A percentile compares a stretch with the other conserved stretches of the same genome.
Evolutionary conservation across 1,139 yeast genomes (phyloP).

Genomic region (Yamadazyma pseudoaaseri): DNA sequence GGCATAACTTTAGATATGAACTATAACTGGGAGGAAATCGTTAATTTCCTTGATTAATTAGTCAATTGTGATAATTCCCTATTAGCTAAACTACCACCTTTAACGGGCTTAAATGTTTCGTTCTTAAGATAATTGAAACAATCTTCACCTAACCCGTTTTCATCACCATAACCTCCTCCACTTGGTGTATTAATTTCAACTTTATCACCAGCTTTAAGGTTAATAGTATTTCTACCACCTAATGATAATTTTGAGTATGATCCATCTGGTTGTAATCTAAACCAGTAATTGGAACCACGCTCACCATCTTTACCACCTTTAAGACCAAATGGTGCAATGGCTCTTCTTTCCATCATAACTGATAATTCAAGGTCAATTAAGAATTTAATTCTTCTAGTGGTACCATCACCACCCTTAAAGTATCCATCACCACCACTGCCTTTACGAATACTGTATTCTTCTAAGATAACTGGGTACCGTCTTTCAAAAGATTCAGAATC

Average conservation of each 20-base stretch:
- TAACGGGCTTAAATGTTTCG: too few species aligned
- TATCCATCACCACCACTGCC: slow-evolving; percentile 34
- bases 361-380: slow-evolving; percentile 12
- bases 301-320: slow-evolving; percentile 39
- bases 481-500: slow-evolving; percentile 35
- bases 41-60: slow-evolving; percentile 5
- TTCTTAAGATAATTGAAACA: too few species aligned
- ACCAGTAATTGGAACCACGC: slow-evolving; percentile 59
- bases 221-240: slow-evolving; percentile 59
- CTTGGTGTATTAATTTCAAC: slow-evolving; percentile 52
- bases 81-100: too few species aligned
- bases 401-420: slow-evolving; percentile 29
- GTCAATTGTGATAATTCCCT: too few species aligned
- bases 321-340: slow-evolving; percentile 14
- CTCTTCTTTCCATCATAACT: slow-evolving; percentile 14
- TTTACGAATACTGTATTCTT: slow-evolving; percentile 23
- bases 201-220: slow-evolving; percentile 53
- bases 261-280: background rate
- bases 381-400: slow-evolving; percentile 16
- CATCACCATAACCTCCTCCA: slow-evolving; percentile 37
- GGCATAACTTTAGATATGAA: background rate
- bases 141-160: too few species aligned
- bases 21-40: background rate
- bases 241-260: slow-evolving; percentile 8
- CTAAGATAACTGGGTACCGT: slow-evolving; percentile 28